A percentile compares a stretch with the other conserved stretches of the same genome.
phyloP scores from a whole-genome alignment of 2,329 filamentous ascomycete genomes.

The Colletotrichum sp. region DNA sequence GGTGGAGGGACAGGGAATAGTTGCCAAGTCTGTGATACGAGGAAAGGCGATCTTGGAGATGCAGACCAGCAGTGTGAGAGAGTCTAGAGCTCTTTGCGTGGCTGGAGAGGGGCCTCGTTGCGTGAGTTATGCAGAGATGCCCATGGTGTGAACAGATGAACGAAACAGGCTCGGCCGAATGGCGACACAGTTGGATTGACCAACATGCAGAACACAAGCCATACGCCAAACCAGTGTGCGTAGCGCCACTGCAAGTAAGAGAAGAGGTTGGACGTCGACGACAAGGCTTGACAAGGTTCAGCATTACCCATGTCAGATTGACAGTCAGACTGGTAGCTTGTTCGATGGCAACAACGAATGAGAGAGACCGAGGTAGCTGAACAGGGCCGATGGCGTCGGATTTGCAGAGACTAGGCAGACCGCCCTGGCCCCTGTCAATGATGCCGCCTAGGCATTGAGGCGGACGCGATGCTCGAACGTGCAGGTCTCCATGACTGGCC shows the following conservation, averaged over 20 bases:
- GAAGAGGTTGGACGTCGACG: conserved; percentile 11
- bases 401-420: background rate
- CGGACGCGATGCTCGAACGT: background rate
- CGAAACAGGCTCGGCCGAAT: background rate
- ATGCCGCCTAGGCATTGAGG: conserved; percentile 2
- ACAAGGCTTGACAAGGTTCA: conserved; percentile 13
- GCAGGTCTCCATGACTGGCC: background rate
- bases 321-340: conserved; percentile 6
- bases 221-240: background rate
- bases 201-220: background rate
- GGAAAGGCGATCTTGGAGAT: conserved; percentile 7
- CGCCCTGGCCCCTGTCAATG: background rate
- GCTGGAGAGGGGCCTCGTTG: background rate
- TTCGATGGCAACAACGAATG: background rate
- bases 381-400: background rate
- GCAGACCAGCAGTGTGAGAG: background rate
- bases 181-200: background rate
- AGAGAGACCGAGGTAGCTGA: background rate
- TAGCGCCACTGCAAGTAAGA: conserved; percentile 4
- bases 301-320: background rate
- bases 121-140: background rate
- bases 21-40: conserved; percentile 24
- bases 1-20: background rate
- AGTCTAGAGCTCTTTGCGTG: background rate
- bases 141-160: conserved; percentile 1